phyloP scores from a whole-genome alignment of 306 rosid genomes.

The Ochetophila trinervis region DNA sequence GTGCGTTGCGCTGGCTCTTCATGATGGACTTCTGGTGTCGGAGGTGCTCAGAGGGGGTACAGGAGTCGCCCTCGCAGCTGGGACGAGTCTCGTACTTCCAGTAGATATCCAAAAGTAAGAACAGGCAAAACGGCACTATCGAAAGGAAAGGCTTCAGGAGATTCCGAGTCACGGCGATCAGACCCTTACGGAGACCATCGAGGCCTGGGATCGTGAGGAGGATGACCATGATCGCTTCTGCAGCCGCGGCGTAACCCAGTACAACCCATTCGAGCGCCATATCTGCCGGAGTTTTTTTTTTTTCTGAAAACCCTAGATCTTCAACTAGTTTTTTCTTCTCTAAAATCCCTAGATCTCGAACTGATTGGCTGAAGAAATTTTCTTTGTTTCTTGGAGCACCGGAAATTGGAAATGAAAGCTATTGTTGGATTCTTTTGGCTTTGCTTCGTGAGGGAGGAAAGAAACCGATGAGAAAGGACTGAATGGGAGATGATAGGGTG shows the following conservation, averaged over 20 bases:
- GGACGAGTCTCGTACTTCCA: slow-evolving; percentile 94
- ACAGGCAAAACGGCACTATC: slow-evolving; percentile 85
- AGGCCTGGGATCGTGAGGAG: slow-evolving; percentile 92
- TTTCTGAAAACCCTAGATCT: slow-evolving; percentile 12
- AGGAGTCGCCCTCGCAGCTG: slow-evolving; percentile 63
- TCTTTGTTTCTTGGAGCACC: background rate
- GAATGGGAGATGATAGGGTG: background rate
- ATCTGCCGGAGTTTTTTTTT: background rate
- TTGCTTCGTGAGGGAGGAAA: slow-evolving; percentile 15
- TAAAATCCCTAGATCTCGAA: slow-evolving; percentile 16
- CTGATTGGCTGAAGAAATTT: too few relatives aligned
- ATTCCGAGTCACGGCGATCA: slow-evolving; percentile 78
- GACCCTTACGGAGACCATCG: slow-evolving; percentile 80
- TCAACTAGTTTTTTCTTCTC: background rate
- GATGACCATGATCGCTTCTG: slow-evolving; percentile 92
- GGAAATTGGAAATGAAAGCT: background rate
- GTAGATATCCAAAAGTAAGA: slow-evolving; percentile 86
- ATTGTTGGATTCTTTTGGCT: background rate
- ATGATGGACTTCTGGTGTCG: slow-evolving; percentile 97
- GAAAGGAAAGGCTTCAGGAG: slow-evolving; percentile 95
- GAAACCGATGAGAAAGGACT: background rate
- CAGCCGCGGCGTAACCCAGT: slow-evolving; percentile 89
- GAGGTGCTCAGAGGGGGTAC: slow-evolving; percentile 75
- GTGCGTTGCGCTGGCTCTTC: slow-evolving; percentile 99
- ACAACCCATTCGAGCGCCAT: slow-evolving; percentile 99